Percentiles rank a stretch among this genome's conserved stretches.
Conservation (phyloP, 768 basidiomycete species). For the Tricholoma flavovirens region DNA sequence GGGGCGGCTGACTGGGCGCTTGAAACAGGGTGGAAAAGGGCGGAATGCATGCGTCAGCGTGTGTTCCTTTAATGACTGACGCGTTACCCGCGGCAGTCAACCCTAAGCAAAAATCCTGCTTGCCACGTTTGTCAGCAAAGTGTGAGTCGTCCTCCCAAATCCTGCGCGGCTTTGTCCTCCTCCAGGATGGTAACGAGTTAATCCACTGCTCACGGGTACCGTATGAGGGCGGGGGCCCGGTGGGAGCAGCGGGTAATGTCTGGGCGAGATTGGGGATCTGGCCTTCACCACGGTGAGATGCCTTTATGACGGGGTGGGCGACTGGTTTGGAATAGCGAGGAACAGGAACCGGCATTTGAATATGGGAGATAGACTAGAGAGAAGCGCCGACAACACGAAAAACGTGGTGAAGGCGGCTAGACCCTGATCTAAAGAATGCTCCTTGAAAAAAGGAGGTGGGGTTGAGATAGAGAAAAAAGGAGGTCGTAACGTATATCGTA, state of each 20-base stretch:
- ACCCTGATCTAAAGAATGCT: conserved; percentile 39
- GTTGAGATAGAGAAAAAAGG: conserved; percentile 26
- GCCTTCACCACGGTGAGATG: conserved; percentile 37
- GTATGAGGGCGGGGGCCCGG: conserved; percentile 58
- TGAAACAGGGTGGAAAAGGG: conserved; percentile 43
- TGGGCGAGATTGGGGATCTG: conserved; percentile 46
- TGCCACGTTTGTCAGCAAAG: conserved; percentile 21
- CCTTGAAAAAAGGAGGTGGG: conserved; percentile 33
- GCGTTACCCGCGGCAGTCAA: conserved; percentile 75
- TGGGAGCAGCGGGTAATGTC: conserved; percentile 54
- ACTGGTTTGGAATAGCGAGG: conserved; percentile 52
- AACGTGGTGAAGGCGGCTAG: conserved; percentile 34
- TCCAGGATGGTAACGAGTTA: conserved; percentile 64
- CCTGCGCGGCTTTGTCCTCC: conserved; percentile 59
- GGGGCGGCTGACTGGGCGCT: conserved; percentile 18
- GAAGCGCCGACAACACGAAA: conserved; percentile 39
- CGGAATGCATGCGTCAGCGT: conserved; percentile 82
- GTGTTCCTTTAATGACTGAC: conserved; percentile 78
- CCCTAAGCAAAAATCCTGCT: conserved; percentile 66
- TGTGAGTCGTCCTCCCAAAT: conserved; percentile 55
- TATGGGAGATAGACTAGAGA: conserved; percentile 33
- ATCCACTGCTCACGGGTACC: conserved; percentile 71
- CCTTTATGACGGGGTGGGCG: conserved; percentile 65
- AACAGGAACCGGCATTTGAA: conserved; percentile 88
- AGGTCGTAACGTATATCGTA: conserved; percentile 72